These are phyloP conservation scores for Atkinsonella texensis DNA, from an alignment of 2,329 filamentous ascomycete species.

Conservation along the genomic window DNA sequence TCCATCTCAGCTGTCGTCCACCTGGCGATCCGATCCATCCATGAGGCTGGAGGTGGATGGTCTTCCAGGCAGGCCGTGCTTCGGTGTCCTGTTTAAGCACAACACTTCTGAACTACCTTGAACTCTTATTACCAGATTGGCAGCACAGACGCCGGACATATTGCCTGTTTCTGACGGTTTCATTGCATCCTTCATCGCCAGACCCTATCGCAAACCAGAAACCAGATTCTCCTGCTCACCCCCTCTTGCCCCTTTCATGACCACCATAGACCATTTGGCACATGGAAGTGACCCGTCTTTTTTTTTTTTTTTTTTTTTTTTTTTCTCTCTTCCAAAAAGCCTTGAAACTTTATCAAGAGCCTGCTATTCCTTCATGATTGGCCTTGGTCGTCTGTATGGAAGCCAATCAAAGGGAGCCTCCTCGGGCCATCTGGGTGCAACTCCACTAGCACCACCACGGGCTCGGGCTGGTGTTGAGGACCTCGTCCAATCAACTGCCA, in stretches of 20 bases:
- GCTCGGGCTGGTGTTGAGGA: constrained; percentile 5
- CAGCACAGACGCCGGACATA: not conserved
- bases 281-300: not conserved
- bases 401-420: constrained; percentile 10
- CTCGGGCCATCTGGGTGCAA: constrained; percentile 2
- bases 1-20: not conserved
- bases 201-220: not conserved
- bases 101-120: not conserved
- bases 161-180: constrained; percentile 3
- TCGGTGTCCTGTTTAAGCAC: not conserved
- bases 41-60: not conserved
- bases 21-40: not conserved
- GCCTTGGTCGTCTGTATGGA: not conserved
- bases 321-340: not conserved
- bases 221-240: not conserved
- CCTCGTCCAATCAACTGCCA: constrained; percentile 18
- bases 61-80: not conserved
- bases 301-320: not conserved
- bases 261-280: not conserved
- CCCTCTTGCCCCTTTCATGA: not conserved
- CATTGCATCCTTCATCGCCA: not conserved
- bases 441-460: constrained; percentile 14
- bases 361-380: constrained; percentile 5
- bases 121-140: not conserved
- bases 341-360: not conserved